Base-by-base conservation (phyloP, 2,329 filamentous ascomycete species). In the Aureobasidium sp. region DNA sequence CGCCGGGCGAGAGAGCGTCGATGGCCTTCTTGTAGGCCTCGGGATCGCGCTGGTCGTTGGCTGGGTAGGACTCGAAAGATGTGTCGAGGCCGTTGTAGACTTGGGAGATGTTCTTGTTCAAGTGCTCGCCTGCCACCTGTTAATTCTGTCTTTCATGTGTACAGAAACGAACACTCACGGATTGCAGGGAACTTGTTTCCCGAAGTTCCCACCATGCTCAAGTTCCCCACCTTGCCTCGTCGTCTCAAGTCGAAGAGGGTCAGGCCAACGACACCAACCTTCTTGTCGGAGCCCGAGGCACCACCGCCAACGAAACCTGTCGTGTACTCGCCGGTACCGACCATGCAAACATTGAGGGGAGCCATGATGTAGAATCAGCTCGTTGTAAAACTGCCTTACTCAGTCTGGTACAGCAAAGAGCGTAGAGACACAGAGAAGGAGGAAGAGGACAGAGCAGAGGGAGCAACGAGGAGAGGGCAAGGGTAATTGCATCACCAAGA, bases 241-340 rank as follows among this genome's bases (percentile, higher is more conserved):
- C 91, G 83, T 62, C 92, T 85, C 65, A 96, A 80, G 73, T 96
- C 92, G 73, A 96, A 95, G 66, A 96, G 79, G 25, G 89, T 93
- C 72, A 96, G 78, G 42, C 89, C 92, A 19, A 96, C 92, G 10
- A 96, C 93, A 61, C 93, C 92, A 53, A 96, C 88, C 75, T 96
- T 96, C 79, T 96, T 96, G 80, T 96, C 93, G 53, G 90, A 95
- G 11, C 83, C 86, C 4, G 90, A 95, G 55, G 86, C 87, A 62
- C 87, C 88, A 63, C 85, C 86, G 61, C 89, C 90, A 61, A 96
- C 91, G 68, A 94, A 96, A 61, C 92, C 92, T 45, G 93, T 96
- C 68, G 93, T 96, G 81, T 96, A 96, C 81, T 96, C 92, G 69
- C 92, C 93, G 11, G 92, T 96, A 65, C 92, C 92, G 62, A 96